Percentiles rank a stretch among this genome's conserved stretches.
Evolutionary conservation across 2,329 filamentous ascomycete genomes (phyloP).

Genomic region (Pseudogymnoascus sp.): DNA sequence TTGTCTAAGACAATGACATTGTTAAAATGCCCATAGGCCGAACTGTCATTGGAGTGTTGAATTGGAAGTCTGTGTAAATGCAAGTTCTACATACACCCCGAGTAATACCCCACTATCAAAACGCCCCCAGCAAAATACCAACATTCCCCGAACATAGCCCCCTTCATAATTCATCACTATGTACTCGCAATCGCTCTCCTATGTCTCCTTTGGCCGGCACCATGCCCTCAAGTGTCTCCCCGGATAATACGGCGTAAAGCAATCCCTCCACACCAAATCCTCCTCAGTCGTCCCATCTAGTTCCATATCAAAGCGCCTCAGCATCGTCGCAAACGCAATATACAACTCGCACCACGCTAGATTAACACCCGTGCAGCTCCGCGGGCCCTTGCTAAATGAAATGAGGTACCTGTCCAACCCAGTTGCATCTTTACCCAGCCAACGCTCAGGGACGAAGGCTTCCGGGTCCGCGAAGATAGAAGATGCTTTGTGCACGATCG

Average conservation of each 20-base stretch:
- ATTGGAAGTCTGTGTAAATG: background rate
- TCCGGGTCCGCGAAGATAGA: slow-evolving; percentile 30
- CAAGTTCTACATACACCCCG: background rate
- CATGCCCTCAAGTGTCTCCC: slow-evolving; percentile 14
- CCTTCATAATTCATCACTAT: background rate
- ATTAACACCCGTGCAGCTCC: slow-evolving; percentile 31
- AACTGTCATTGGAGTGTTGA: background rate
- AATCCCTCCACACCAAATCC: slow-evolving; percentile 24
- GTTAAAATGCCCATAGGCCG: background rate
- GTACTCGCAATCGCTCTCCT: background rate
- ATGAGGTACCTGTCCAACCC: slow-evolving; percentile 30
- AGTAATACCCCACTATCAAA: background rate
- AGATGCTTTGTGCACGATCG: slow-evolving; percentile 14
- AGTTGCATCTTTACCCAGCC: slow-evolving; percentile 25
- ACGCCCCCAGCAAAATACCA: background rate
- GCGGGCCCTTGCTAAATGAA: slow-evolving; percentile 34
- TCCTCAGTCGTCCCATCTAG: slow-evolving; percentile 19
- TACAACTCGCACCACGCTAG: slow-evolving; percentile 28
- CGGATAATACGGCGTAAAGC: slow-evolving; percentile 15
- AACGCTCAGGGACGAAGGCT: slow-evolving; percentile 35
- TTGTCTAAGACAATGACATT: background rate
- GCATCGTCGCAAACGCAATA: slow-evolving; percentile 23
- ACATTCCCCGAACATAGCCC: background rate
- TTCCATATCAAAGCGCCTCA: slow-evolving; percentile 22
- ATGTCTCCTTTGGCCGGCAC: slow-evolving; percentile 12